Conservation (phyloP, 2,329 filamentous ascomycete species). For the Xylariaceae sp. region DNA sequence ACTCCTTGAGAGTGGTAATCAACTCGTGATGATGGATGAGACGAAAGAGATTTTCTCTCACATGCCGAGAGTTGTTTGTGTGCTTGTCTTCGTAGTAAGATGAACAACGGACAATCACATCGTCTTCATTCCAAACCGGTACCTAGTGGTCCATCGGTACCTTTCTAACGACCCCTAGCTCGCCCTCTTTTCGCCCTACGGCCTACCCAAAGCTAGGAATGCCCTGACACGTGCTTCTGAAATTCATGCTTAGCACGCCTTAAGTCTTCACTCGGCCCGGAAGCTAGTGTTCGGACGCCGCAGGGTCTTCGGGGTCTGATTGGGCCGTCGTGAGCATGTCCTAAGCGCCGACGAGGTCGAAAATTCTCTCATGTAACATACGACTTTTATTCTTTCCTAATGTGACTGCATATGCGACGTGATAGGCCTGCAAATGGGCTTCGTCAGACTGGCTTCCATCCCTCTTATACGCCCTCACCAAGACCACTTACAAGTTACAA, state of each 20-base stretch:
- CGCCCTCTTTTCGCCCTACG: no score
- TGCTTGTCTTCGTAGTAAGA: no score
- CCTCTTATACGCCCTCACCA: background rate
- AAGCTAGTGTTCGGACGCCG: background rate
- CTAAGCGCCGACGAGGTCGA: slow-evolving; percentile 20
- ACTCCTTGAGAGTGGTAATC: no score
- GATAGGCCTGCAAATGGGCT: background rate
- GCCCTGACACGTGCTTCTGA: background rate
- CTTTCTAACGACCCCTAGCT: background rate
- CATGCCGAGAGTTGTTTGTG: no score
- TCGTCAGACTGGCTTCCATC: background rate
- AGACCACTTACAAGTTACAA: no score
- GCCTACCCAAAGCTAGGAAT: background rate
- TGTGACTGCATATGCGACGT: slow-evolving; percentile 16
- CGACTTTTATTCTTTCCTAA: background rate
- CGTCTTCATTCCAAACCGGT: no score
- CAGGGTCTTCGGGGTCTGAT: slow-evolving; percentile 11
- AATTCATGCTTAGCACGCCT: background rate
- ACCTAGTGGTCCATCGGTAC: background rate
- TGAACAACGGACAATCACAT: no score
- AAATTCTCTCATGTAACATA: slow-evolving; percentile 14
- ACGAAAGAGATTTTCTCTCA: no score
- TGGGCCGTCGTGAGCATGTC: slow-evolving; percentile 9
- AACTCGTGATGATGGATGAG: no score
- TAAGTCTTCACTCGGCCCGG: background rate